phyloP scores from a whole-genome alignment of 2,329 filamentous ascomycete species.

The Fusarium aywerte region DNA sequence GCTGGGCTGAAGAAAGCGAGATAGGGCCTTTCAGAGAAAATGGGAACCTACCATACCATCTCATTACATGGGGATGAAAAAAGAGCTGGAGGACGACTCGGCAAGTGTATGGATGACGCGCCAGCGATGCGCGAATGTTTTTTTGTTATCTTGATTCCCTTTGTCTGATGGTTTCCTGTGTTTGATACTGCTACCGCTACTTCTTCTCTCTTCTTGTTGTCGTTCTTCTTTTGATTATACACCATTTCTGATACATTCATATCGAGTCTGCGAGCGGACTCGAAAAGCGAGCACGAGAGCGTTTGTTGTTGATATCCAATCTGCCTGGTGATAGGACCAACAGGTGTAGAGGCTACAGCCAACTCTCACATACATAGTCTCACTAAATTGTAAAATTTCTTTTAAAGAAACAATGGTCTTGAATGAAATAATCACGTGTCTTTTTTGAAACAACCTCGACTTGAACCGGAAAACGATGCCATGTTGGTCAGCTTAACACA shows the following conservation, averaged over 20 bases:
- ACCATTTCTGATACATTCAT: constrained; percentile 50
- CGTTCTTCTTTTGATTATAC: constrained; percentile 49
- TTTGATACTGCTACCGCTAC: constrained; percentile 36
- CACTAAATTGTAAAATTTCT: constrained; percentile 49
- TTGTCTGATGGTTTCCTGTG: constrained; percentile 45
- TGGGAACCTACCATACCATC: constrained; percentile 16
- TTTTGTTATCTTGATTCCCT: constrained; percentile 45
- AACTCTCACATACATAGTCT: constrained; percentile 50
- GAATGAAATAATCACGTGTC: constrained; percentile 14
- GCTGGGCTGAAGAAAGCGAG: constrained; percentile 26
- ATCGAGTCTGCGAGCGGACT: constrained; percentile 50
- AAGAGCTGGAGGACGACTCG: constrained; percentile 24
- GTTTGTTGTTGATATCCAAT: constrained; percentile 46
- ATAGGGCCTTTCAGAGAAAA: constrained; percentile 2
- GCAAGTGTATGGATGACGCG: constrained; percentile 37
- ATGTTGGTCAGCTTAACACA: constrained; percentile 6
- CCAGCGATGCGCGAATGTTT: constrained; percentile 32
- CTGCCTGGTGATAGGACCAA: constrained; percentile 40
- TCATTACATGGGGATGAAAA: constrained; percentile 10
- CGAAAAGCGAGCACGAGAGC: constrained; percentile 44
- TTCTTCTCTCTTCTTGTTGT: constrained; percentile 36
- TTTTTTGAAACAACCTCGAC: not conserved
- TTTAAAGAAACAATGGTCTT: constrained; percentile 1
- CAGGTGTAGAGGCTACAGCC: constrained; percentile 43
- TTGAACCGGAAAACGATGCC: constrained; percentile 17